These are phyloP conservation scores for Pythium utonaiense DNA, from an alignment of 352 stramenopile species.

Conservation along the genomic window DNA sequence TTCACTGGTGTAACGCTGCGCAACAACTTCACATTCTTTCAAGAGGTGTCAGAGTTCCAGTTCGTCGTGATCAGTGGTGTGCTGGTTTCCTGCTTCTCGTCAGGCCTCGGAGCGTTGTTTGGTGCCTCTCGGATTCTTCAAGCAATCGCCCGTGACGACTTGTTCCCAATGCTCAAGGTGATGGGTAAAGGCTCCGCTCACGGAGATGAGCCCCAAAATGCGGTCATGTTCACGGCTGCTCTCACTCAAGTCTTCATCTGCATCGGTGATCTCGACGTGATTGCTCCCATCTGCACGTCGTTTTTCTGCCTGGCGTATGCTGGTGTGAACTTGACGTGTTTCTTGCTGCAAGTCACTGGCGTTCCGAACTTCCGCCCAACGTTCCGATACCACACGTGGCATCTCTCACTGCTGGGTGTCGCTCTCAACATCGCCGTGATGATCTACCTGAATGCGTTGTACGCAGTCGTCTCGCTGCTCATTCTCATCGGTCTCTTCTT, in stretches of 20 bases:
- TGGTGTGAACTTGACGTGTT: constrained; percentile 69
- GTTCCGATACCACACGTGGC: constrained; percentile 69
- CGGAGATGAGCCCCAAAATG: constrained; percentile 67
- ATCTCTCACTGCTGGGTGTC: constrained; percentile 52
- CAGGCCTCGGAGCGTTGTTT: constrained; percentile 61
- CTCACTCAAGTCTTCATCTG: constrained; percentile 69
- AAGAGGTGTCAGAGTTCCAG: constrained; percentile 50
- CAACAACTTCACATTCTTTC: constrained; percentile 77
- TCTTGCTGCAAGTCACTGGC: constrained; percentile 68
- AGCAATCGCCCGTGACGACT: constrained; percentile 67
- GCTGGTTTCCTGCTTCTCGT: constrained; percentile 68
- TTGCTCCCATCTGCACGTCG: constrained; percentile 76
- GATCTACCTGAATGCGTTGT: constrained; percentile 68
- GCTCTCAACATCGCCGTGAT: constrained; percentile 67
- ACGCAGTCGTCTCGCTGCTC: constrained; percentile 52
- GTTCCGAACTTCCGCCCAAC: constrained; percentile 79
- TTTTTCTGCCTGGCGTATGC: constrained; percentile 83
- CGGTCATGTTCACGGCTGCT: constrained; percentile 60
- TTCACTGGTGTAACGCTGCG: constrained; percentile 56
- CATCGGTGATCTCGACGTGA: constrained; percentile 67
- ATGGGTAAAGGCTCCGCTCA: constrained; percentile 49
- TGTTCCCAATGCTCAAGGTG: constrained; percentile 45
- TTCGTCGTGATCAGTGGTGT: constrained; percentile 63
- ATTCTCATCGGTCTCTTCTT: constrained; percentile 55
- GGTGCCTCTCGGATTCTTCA: constrained; percentile 69